Conservation (phyloP, 2,329 filamentous ascomycete species). For the Raffaelea ambrosiae region DNA sequence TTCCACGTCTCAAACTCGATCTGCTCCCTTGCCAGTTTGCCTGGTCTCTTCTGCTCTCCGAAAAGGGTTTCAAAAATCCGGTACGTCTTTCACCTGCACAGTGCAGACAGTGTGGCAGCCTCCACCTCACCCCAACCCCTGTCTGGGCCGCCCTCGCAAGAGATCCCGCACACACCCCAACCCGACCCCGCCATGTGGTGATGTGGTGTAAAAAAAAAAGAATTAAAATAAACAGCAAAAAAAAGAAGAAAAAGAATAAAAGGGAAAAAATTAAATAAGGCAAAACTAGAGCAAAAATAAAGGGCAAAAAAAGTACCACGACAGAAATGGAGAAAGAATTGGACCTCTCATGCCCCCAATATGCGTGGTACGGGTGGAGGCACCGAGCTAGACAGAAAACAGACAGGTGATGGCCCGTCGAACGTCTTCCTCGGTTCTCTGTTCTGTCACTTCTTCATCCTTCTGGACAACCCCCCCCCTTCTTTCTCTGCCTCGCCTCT, state of each 20-base stretch:
- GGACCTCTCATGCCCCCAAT: not conserved
- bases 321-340: not conserved
- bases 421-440: slow-evolving; percentile 17
- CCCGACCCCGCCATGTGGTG: not conserved
- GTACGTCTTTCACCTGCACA: not conserved
- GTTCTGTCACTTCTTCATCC: no score
- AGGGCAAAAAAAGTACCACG: not conserved
- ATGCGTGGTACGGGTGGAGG: slow-evolving; percentile 1
- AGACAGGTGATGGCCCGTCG: no score
- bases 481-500: no score
- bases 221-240: not conserved
- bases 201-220: not conserved
- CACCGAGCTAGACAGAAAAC: no score
- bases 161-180: not conserved
- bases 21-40: no score
- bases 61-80: no score
- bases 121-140: not conserved
- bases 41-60: no score
- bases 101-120: slow-evolving; percentile 5
- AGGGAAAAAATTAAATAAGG: not conserved
- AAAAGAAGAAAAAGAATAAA: not conserved
- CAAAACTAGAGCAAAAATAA: not conserved
- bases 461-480: no score
- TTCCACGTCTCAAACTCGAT: no score
- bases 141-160: no score